A percentile compares a stretch with the other conserved stretches of the same genome.
Conservation (phyloP, 257 asterid species). For the Leonotis leonurus region DNA sequence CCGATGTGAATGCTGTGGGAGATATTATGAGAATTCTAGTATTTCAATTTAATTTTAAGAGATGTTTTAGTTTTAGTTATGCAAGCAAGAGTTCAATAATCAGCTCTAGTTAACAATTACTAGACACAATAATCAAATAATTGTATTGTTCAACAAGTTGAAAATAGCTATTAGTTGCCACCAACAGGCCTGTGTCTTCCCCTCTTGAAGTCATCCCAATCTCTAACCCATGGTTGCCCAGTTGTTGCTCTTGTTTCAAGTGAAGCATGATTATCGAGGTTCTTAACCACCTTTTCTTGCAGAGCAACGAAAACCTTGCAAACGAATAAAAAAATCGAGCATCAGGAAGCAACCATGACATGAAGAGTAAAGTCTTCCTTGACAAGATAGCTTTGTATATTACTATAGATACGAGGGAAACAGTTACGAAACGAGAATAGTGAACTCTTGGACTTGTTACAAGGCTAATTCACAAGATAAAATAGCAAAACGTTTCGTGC, state of each 20-base stretch:
- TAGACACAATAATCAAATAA: neutral
- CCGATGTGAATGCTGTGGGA: too few species aligned
- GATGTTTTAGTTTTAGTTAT: too few species aligned
- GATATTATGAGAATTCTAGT: too few species aligned
- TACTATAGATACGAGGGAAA: conserved; percentile 47
- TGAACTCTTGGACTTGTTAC: neutral
- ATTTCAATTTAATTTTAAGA: too few species aligned
- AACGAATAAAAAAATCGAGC: neutral
- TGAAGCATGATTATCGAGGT: conserved; percentile 55
- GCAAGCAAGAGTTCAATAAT: too few species aligned
- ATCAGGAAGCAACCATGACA: neutral
- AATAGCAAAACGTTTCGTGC: too few species aligned
- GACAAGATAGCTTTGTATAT: neutral
- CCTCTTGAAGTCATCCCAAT: conserved; percentile 91
- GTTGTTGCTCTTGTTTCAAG: conserved; percentile 76
- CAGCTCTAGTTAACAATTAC: neutral
- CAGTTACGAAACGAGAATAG: neutral
- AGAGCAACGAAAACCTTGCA: conserved; percentile 75
- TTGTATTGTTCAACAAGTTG: neutral
- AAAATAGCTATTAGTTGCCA: conserved; percentile 61
- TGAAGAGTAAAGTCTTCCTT: neutral
- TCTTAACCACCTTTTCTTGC: conserved; percentile 54
- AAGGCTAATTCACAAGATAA: neutral
- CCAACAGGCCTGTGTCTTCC: conserved; percentile 58
- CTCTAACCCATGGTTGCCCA: conserved; percentile 89